These are phyloP conservation scores for Pichia sp. DNA, from an alignment of 1,139 yeast species.

Conservation along the genomic window DNA sequence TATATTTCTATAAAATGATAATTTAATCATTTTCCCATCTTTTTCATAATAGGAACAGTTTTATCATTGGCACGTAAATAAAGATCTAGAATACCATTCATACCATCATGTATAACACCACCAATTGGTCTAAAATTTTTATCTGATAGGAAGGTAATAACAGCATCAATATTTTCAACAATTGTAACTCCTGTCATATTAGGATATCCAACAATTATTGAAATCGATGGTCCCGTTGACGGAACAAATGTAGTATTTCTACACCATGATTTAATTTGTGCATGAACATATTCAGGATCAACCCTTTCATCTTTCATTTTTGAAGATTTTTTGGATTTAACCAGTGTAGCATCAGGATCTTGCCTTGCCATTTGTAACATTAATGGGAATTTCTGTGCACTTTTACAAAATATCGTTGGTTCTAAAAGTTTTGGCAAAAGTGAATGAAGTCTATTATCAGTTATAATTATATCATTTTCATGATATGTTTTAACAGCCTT, in stretches of 20 bases:
- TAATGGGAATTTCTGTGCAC: slow-evolving; percentile 54
- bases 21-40: not conserved
- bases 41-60: slow-evolving; percentile 41
- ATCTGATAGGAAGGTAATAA: slow-evolving; percentile 45
- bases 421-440: slow-evolving; percentile 53
- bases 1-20: too few species aligned
- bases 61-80: slow-evolving; percentile 39
- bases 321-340: slow-evolving; percentile 33
- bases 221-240: slow-evolving; percentile 47
- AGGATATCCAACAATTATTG: slow-evolving; percentile 49
- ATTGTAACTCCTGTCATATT: slow-evolving; percentile 40
- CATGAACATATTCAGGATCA: slow-evolving; percentile 54
- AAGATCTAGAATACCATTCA: slow-evolving; percentile 41
- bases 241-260: slow-evolving; percentile 57
- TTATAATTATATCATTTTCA: slow-evolving; percentile 59
- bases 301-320: slow-evolving; percentile 48
- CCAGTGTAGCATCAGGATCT: slow-evolving; percentile 35
- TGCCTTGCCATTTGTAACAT: slow-evolving; percentile 61
- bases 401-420: slow-evolving; percentile 48
- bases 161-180: slow-evolving; percentile 49
- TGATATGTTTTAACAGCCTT: slow-evolving; percentile 43
- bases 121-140: slow-evolving; percentile 50
- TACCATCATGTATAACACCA: slow-evolving; percentile 43
- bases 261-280: slow-evolving; percentile 56
- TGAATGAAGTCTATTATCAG: slow-evolving; percentile 60